Percentiles rank a stretch among this genome's conserved stretches.
Evolutionary conservation across 768 basidiomycete genomes (phyloP).

Genomic region (Paxillus ammoniavirescens): DNA sequence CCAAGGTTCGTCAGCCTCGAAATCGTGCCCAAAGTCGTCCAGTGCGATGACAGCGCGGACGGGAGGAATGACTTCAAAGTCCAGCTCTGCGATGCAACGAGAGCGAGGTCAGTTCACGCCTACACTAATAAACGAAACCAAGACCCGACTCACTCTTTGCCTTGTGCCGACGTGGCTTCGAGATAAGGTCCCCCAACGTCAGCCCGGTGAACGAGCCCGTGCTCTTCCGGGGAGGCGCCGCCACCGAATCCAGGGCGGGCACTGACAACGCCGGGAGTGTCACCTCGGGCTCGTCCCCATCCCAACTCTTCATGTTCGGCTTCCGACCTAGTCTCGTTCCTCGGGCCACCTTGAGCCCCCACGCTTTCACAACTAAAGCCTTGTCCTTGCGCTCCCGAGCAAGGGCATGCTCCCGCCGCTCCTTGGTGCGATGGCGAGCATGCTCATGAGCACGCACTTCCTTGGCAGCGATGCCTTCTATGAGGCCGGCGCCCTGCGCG

Average conservation of each 20-base stretch:
- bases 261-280: background rate
- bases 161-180: conserved; percentile 20
- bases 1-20: conserved; percentile 29
- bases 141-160: conserved; percentile 20
- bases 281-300: conserved; percentile 18
- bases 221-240: conserved; percentile 5
- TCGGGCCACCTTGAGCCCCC: conserved; percentile 19
- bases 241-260: background rate
- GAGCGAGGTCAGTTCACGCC: background rate
- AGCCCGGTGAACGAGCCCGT: conserved; percentile 15
- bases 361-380: conserved; percentile 11
- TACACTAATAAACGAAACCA: background rate
- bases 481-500: conserved; percentile 10
- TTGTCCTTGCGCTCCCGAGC: conserved; percentile 32
- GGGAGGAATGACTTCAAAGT: conserved; percentile 31
- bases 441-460: conserved; percentile 33
- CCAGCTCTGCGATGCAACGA: conserved; percentile 14
- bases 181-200: conserved; percentile 28
- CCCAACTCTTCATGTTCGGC: conserved; percentile 30
- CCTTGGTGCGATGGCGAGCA: conserved; percentile 32
- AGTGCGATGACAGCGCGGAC: conserved; percentile 32
- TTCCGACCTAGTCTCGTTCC: conserved; percentile 20
- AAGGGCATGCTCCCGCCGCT: conserved; percentile 30
- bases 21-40: conserved; percentile 19
- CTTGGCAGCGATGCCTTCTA: conserved; percentile 18